Base-by-base conservation (phyloP, 2,329 filamentous ascomycete genomes). In the Claviceps sp. region DNA sequence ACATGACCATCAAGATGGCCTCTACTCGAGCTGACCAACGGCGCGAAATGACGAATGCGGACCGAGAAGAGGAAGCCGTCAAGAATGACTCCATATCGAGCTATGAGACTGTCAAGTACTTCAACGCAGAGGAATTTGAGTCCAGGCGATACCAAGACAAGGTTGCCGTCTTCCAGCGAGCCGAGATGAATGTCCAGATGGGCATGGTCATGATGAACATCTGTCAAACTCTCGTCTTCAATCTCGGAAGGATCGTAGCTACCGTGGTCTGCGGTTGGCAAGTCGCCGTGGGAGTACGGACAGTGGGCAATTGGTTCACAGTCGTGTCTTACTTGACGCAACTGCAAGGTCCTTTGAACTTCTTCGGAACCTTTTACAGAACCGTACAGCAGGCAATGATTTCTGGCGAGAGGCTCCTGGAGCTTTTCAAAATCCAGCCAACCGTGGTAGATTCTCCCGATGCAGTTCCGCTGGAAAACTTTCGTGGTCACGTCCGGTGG, bases 51-150 rank as follows among this genome's bases (percentile, higher is more conserved):
- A 91, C 91, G 49, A 97, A 96, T 64, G 88, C 89, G 14, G 89
- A 93, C 59, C 80, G 93, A 56, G 89, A 96, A 69, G 89, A 96
- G 69, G 91, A 96, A 67, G 93, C 93, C 6, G 89, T 97, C 59
- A 97, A 97, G 70, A 97, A 96, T 64, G 93, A 98, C 67, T 97
- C 93, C 0, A 93, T 98, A 73, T 89, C 93, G 56, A 95, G 89
- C n/a, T 98, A 97, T 66, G 93, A 98, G 71, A 91, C 87, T 2
- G 87, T 91, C 64, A 93, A 91, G 65, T 91, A 91, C 62, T 93
- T 93, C 74, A 91, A 91, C 60, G 87, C 87, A 7, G 87, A 91
- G 62, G 73, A 79, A 2, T 90, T 86, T 62, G 87, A 93, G 62
- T 89, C 89, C 58, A 72, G 76, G 48, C 78, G 87, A 24, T 91